A percentile compares a stretch with the other conserved stretches of the same genome.
Evolutionary conservation across 2,329 filamentous ascomycete genomes (phyloP).

Genomic region (Alternaria tenuissima): DNA sequence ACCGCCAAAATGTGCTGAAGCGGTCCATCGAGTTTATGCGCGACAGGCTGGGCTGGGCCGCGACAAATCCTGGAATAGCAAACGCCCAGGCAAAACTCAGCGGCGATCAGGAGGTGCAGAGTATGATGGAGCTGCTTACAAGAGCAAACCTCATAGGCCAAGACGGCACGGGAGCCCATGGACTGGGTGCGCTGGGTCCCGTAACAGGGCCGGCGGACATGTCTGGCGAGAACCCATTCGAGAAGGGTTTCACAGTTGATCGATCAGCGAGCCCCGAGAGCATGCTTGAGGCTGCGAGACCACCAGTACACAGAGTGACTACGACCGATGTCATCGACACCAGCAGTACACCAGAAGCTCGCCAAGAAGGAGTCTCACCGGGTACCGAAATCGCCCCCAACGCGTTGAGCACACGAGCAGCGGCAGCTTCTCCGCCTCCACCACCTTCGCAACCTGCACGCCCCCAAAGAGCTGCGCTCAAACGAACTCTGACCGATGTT

Average conservation of each 20-base stretch:
- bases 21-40: conserved; percentile 96
- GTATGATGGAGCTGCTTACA: conserved; percentile 87
- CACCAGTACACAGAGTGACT: conserved; percentile 25
- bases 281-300: conserved; percentile 37
- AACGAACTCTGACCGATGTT: conserved; percentile 88
- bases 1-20: conserved; percentile 90
- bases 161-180: conserved; percentile 65
- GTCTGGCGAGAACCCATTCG: conserved; percentile 82
- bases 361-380: conserved; percentile 25
- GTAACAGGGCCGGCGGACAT: conserved; percentile 81
- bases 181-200: conserved; percentile 65
- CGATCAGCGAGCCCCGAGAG: conserved; percentile 56
- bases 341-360: conserved; percentile 20
- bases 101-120: conserved; percentile 86
- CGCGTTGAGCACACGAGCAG: conserved; percentile 27
- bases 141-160: conserved; percentile 80
- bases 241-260: conserved; percentile 75
- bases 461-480: conserved; percentile 69
- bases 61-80: conserved; percentile 76
- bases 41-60: conserved; percentile 84
- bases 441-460: conserved; percentile 33
- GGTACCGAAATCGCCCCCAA: conserved; percentile 35
- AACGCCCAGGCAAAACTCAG: conserved; percentile 83
- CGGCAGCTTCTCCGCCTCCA: conserved; percentile 31
- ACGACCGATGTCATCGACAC: conserved; percentile 17